Conservation (phyloP, 371 early-diverging fungal species). For the Chytridium lagenaria region DNA sequence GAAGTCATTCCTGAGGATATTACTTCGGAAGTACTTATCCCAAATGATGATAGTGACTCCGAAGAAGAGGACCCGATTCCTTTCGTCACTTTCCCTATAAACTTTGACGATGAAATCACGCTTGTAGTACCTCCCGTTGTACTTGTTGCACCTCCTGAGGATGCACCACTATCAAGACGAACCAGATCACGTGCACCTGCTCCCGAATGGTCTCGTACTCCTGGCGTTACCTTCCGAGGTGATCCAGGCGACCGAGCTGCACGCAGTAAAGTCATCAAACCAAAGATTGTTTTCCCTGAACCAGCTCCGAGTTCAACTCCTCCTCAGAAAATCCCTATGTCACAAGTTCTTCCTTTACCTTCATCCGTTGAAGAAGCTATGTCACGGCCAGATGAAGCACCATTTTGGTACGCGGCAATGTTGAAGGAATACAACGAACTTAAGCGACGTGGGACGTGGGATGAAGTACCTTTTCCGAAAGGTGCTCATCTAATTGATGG, state of each 20-base stretch:
- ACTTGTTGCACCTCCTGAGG: no score
- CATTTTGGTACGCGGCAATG: constrained; percentile 5
- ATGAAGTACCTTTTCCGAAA: background rate
- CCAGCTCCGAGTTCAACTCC: background rate
- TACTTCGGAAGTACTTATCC: no score
- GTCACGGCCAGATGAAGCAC: constrained; percentile 7
- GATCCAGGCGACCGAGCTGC: background rate
- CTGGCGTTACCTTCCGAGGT: background rate
- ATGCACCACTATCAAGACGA: no score
- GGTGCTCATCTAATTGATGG: background rate
- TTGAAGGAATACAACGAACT: background rate
- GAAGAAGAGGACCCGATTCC: no score
- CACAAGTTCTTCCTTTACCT: background rate
- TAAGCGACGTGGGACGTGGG: background rate
- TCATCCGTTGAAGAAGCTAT: background rate
- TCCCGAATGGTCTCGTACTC: background rate
- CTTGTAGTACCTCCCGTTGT: no score
- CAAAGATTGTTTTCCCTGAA: background rate
- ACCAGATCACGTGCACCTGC: background rate
- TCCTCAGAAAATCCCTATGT: background rate
- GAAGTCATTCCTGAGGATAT: no score
- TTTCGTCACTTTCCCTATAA: no score
- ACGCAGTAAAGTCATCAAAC: background rate
- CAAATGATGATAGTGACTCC: no score
- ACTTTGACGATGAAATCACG: no score